Evolutionary conservation across 768 basidiomycete species (phyloP).

Genomic region (Rhodotorula graminis): DNA sequence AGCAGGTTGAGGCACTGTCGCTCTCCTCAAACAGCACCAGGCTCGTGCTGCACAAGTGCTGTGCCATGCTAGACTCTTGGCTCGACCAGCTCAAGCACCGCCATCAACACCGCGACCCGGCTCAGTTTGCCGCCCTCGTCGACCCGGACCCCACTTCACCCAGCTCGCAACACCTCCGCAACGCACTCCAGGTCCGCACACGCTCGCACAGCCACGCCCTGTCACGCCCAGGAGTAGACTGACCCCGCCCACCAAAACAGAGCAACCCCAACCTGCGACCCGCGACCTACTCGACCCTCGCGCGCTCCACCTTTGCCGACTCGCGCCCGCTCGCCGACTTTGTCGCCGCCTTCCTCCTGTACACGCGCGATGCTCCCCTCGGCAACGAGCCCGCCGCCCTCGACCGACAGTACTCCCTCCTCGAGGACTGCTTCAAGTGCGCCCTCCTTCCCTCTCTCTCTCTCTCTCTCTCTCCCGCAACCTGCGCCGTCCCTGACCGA

Average conservation of each 20-base stretch:
- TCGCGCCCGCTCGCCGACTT: conserved; percentile 36
- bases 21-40: neutral
- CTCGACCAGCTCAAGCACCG: neutral
- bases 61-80: neutral
- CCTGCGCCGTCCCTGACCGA: no score
- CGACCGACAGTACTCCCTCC: conserved; percentile 16
- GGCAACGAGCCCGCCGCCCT: neutral
- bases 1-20: no score
- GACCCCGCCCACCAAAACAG: neutral
- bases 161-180: conserved; percentile 1
- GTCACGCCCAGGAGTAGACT: no score
- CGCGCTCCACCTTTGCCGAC: conserved; percentile 26
- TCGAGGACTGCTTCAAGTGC: conserved; percentile 39
- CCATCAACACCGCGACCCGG: neutral
- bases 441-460: neutral
- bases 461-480: no score
- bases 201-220: no score
- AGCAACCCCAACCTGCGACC: conserved; percentile 1
- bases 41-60: no score
- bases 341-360: conserved; percentile 37
- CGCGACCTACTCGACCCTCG: conserved; percentile 20
- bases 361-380: conserved; percentile 28
- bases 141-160: neutral
- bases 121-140: neutral
- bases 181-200: conserved; percentile 14